Evolutionary conservation across 139 green algal genomes (phyloP).

Genomic region (Pleodorina starrii): DNA sequence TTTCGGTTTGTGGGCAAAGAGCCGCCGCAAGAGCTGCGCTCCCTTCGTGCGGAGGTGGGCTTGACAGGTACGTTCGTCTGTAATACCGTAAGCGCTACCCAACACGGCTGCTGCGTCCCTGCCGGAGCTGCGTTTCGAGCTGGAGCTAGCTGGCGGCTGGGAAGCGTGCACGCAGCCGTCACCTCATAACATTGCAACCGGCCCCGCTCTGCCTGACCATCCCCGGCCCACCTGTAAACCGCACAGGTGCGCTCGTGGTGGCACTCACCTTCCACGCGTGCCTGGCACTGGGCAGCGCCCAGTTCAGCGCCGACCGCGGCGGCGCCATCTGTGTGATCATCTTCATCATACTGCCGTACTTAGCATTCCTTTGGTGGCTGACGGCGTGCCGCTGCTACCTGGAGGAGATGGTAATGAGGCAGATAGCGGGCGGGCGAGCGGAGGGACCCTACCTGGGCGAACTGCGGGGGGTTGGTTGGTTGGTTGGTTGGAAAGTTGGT

Average conservation of each 20-base stretch:
- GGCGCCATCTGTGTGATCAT: too few species aligned
- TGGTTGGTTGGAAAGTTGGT: background rate
- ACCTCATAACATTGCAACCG: background rate
- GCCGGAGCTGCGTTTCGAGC: background rate
- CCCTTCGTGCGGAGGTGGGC: background rate
- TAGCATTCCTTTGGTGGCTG: conserved; percentile 46
- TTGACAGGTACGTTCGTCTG: background rate
- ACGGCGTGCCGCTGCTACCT: conserved; percentile 43
- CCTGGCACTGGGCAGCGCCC: conserved; percentile 14
- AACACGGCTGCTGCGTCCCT: background rate
- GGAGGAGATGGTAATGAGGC: conserved; percentile 11
- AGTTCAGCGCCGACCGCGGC: conserved; percentile 2
- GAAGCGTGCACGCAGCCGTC: background rate
- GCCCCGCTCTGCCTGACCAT: background rate
- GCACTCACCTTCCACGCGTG: conserved; percentile 50
- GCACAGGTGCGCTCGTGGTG: conserved; percentile 45
- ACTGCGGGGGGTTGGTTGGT: background rate
- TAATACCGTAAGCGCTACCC: background rate
- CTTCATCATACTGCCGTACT: conserved; percentile 42
- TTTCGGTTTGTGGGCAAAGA: background rate
- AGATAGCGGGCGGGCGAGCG: too few species aligned
- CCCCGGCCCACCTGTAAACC: background rate
- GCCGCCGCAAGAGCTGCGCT: background rate
- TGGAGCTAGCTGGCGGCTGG: background rate
- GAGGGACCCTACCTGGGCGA: background rate